Percentiles rank a stretch among this genome's conserved stretches.
Evolutionary conservation across 768 basidiomycete species (phyloP).

Genomic region (Naganishia antarctica): DNA sequence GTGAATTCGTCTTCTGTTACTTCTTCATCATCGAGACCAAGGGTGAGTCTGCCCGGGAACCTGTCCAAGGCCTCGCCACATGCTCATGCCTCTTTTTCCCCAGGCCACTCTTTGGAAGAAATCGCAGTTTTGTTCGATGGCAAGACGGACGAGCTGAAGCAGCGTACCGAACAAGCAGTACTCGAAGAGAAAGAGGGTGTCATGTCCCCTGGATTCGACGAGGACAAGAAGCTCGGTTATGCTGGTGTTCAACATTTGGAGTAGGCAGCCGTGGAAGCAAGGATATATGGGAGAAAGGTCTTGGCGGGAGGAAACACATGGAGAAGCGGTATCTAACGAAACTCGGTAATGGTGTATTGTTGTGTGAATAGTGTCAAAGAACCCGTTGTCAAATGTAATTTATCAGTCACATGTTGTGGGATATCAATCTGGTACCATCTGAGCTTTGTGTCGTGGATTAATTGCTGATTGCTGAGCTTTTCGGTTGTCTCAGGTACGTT

Average conservation of each 20-base stretch:
- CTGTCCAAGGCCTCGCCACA: too few relatives aligned
- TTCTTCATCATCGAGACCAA: constrained; percentile 44
- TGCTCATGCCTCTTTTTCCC: neutral
- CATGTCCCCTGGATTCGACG: constrained; percentile 1
- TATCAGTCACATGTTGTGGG: too few relatives aligned
- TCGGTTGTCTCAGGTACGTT: too few relatives aligned
- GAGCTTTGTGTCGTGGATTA: too few relatives aligned
- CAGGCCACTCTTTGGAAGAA: constrained; percentile 33
- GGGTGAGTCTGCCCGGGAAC: constrained; percentile 26
- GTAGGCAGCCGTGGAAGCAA: neutral
- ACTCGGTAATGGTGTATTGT: constrained; percentile 15
- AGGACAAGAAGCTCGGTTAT: constrained; percentile 19
- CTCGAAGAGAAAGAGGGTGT: neutral
- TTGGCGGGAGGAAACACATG: too few relatives aligned
- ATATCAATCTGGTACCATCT: neutral
- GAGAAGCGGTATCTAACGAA: neutral
- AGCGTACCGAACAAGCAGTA: constrained; percentile 4
- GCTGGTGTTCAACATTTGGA: constrained; percentile 22
- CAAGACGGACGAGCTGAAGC: neutral
- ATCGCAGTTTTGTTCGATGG: constrained; percentile 35
- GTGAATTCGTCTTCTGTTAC: constrained; percentile 44
- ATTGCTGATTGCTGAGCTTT: too few relatives aligned
- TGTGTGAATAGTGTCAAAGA: neutral
- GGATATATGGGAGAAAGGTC: too few relatives aligned
- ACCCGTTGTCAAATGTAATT: neutral